Conservation (phyloP, 805 yeast species). For the Cyberlindnera mrakii region DNA sequence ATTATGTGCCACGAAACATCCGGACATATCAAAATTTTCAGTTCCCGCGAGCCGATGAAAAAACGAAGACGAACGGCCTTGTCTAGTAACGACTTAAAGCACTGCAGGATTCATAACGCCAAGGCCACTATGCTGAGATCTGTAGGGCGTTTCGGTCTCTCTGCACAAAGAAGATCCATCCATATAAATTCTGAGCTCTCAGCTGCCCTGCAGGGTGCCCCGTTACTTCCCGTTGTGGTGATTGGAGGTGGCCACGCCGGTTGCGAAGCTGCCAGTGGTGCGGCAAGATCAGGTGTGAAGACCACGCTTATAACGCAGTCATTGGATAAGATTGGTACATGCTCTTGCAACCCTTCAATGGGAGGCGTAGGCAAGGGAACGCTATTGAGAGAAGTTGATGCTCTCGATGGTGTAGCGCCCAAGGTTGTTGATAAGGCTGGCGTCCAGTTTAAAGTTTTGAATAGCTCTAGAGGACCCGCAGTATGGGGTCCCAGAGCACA, state of each 20-base stretch:
- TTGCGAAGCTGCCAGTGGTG: conserved; percentile 91
- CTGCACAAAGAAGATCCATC: conserved; percentile 5
- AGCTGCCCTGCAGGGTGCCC: conserved; percentile 8
- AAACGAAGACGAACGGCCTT: too few relatives aligned
- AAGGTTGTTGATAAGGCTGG: conserved; percentile 90
- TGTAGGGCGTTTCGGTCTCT: too few relatives aligned
- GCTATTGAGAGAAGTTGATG: conserved; percentile 86
- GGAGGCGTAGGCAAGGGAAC: conserved; percentile 99
- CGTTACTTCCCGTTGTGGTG: conserved; percentile 61
- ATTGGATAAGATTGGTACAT: conserved; percentile 74
- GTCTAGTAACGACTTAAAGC: too few relatives aligned
- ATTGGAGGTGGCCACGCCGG: conserved; percentile 99
- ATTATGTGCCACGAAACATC: too few relatives aligned
- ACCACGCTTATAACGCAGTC: conserved; percentile 77
- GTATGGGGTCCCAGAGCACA: conserved; percentile 99
- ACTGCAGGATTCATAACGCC: too few relatives aligned
- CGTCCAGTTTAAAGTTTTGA: conserved; percentile 81
- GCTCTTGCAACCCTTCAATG: conserved; percentile 95
- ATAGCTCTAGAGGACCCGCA: conserved; percentile 87
- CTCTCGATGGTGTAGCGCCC: conserved; percentile 88
- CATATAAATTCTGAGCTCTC: conserved; percentile 20
- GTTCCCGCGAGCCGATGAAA: too few relatives aligned
- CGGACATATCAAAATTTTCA: too few relatives aligned
- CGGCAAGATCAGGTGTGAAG: conserved; percentile 75
- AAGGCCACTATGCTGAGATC: not conserved